Conservation (phyloP, 177 flowering plant genomes). For the Tripterygium wilfordii region DNA sequence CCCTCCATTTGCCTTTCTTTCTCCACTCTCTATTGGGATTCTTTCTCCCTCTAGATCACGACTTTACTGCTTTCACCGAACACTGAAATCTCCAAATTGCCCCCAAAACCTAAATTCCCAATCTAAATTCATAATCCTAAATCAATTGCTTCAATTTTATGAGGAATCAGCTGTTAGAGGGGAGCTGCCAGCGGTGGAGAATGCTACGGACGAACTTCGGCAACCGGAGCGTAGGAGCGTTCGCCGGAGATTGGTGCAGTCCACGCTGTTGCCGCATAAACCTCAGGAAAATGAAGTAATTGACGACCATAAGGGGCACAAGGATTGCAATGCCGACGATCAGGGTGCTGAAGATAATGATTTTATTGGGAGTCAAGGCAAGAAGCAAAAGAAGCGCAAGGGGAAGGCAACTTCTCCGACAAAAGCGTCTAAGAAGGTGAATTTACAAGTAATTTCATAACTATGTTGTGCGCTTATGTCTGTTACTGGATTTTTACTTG, state of each 20-base stretch:
- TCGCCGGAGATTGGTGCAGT: conserved; percentile 52
- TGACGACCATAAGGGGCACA: conserved; percentile 3
- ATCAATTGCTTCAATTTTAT: no score
- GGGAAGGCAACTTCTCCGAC: conserved; percentile 23
- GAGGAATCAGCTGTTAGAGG: conserved; percentile 10
- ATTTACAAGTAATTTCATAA: no score
- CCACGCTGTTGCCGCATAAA: conserved; percentile 39
- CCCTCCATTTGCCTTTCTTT: no score
- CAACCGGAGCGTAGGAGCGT: conserved; percentile 13
- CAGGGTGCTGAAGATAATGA: conserved; percentile 31
- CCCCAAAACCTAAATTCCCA: no score
- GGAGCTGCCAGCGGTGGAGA: conserved; percentile 1
- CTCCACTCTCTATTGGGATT: no score
- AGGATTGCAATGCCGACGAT: conserved; percentile 2
- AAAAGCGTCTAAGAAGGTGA: conserved; percentile 39
- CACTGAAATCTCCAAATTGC: no score
- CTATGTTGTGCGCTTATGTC: no score
- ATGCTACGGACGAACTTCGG: conserved; percentile 1
- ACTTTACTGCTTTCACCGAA: no score
- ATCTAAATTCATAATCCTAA: no score
- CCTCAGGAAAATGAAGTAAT: conserved; percentile 15
- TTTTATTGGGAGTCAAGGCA: conserved; percentile 28
- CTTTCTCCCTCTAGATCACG: no score
- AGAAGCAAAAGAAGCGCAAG: conserved; percentile 30
- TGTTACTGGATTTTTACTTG: no score